These are phyloP conservation scores for Amesomyces nigricolor DNA, from an alignment of 2,329 filamentous ascomycete species.

Conservation along the genomic window DNA sequence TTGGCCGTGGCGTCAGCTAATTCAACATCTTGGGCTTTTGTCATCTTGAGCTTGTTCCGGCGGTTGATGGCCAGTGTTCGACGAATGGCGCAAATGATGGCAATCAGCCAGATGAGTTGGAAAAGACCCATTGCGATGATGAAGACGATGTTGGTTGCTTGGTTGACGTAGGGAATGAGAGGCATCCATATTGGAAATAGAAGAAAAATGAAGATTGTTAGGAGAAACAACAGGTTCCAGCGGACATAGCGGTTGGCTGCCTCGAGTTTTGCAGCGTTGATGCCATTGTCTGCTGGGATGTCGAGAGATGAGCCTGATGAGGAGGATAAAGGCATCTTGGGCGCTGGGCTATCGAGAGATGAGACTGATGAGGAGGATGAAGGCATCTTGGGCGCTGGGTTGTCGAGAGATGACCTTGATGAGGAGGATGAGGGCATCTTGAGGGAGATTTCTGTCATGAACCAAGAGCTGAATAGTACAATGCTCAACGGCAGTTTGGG, in stretches of 20 bases:
- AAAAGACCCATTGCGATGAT: constrained; percentile 13
- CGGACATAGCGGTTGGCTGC: constrained; percentile 12
- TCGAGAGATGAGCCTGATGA: neutral
- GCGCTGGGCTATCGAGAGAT: too few species aligned
- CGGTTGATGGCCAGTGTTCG: constrained; percentile 12
- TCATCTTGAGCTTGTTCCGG: constrained; percentile 6
- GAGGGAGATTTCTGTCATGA: too few species aligned
- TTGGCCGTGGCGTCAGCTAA: constrained; percentile 1
- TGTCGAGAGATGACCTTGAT: neutral
- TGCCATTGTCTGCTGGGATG: neutral
- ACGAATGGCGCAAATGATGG: constrained; percentile 14
- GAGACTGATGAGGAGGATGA: too few species aligned
- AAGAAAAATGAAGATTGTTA: constrained; percentile 10
- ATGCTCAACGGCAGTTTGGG: too few species aligned
- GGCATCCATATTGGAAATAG: constrained; percentile 17
- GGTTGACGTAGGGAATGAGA: constrained; percentile 12
- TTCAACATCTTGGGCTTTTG: constrained; percentile 15
- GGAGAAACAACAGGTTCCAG: constrained; percentile 12
- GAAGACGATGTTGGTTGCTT: constrained; percentile 14
- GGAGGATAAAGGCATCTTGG: neutral
- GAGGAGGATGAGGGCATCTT: neutral
- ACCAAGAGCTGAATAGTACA: too few species aligned
- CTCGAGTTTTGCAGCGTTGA: constrained; percentile 11
- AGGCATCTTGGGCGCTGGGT: neutral
- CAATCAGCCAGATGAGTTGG: constrained; percentile 14